phyloP scores from a whole-genome alignment of 1,284 basidiomycete species.

The Malassezia obtusa region DNA sequence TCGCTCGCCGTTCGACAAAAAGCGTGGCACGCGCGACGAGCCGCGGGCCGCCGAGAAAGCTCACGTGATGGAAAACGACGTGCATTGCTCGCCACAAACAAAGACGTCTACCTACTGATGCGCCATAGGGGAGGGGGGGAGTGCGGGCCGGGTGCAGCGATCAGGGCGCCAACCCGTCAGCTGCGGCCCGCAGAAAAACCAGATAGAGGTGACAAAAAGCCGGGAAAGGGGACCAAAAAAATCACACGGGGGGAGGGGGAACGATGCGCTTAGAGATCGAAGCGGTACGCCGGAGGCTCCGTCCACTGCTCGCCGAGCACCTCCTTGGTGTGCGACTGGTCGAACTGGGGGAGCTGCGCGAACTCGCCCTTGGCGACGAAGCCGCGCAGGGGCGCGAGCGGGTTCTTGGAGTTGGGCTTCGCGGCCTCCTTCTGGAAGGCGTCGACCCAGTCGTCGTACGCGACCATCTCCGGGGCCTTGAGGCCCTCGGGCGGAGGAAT shows the following conservation, averaged over 20 bases:
- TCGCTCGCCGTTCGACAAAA: background rate
- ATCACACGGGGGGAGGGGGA: background rate
- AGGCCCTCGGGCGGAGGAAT: background rate
- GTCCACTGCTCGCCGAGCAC: constrained; percentile 9
- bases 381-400: constrained; percentile 10
- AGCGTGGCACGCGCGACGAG: background rate
- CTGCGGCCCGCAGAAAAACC: background rate
- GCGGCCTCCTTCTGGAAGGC: constrained; percentile 10
- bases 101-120: constrained; percentile 4
- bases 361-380: constrained; percentile 16
- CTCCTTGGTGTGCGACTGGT: constrained; percentile 8
- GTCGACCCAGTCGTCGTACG: constrained; percentile 16
- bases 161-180: constrained; percentile 3
- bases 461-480: background rate
- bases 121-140: no score
- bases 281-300: constrained; percentile 11
- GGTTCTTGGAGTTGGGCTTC: constrained; percentile 15
- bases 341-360: constrained; percentile 16
- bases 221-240: background rate
- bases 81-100: constrained; percentile 6
- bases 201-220: background rate
- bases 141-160: background rate
- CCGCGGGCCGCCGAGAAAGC: background rate
- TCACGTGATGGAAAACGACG: constrained; percentile 3
- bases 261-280: constrained; percentile 10